phyloP scores from a whole-genome alignment of 139 green algal genomes.

The Tetradesmus obliquus region DNA sequence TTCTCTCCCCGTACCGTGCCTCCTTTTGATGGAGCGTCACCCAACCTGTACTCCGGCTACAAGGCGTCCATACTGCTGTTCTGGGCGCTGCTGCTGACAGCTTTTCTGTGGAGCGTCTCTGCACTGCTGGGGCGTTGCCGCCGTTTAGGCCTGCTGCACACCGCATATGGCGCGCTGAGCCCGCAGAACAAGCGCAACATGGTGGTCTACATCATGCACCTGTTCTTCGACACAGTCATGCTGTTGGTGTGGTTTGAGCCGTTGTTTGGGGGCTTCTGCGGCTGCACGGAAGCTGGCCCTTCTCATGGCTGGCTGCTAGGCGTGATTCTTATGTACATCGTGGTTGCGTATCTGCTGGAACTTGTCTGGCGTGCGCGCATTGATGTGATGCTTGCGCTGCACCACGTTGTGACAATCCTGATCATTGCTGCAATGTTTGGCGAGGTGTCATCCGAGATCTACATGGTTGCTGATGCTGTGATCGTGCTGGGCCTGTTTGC shows the following conservation, averaged over 20 bases:
- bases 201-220: slow-evolving; percentile 28
- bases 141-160: neutral
- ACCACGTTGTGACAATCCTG: slow-evolving; percentile 23
- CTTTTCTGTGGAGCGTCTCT: slow-evolving; percentile 19
- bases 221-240: slow-evolving; percentile 18
- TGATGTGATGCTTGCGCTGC: slow-evolving; percentile 12
- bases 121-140: neutral
- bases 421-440: slow-evolving; percentile 3
- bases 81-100: slow-evolving; percentile 18
- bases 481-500: slow-evolving; percentile 18
- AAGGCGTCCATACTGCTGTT: slow-evolving; percentile 11
- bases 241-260: neutral
- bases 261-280: slow-evolving; percentile 10
- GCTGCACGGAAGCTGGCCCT: neutral
- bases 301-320: neutral
- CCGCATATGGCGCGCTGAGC: neutral
- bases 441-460: slow-evolving; percentile 8
- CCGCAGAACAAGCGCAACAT: slow-evolving; percentile 22
- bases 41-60: slow-evolving; percentile 11
- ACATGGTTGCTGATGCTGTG: neutral
- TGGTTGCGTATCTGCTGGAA: slow-evolving; percentile 21
- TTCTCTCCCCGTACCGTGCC: neutral
- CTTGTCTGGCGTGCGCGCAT: slow-evolving; percentile 7
- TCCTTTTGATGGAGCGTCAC: neutral
- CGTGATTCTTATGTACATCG: slow-evolving; percentile 9